These are phyloP conservation scores for Syzygium grande DNA, from an alignment of 345 rosid species.

Conservation along the genomic window DNA sequence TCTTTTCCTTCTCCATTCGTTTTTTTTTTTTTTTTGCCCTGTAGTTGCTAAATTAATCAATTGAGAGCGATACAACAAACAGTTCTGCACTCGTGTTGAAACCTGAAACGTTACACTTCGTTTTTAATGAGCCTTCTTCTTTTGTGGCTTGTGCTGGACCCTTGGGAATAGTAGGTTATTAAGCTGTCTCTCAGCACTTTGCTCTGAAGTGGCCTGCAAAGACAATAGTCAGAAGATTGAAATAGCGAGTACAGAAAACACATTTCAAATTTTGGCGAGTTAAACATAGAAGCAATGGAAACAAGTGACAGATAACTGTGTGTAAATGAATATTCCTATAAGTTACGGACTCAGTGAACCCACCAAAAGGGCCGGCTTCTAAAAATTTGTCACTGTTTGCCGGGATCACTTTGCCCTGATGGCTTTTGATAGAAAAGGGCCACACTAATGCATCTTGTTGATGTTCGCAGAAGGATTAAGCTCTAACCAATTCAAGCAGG, in stretches of 20 bases:
- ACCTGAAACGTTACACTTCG: constrained; percentile 9
- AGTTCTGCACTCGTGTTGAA: constrained; percentile 1
- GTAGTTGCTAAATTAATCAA: not conserved
- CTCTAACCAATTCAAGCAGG: not conserved
- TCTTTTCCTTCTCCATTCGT: not conserved
- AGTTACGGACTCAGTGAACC: not conserved
- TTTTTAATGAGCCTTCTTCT: constrained; percentile 37
- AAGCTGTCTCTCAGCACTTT: constrained; percentile 68
- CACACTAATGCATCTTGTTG: not conserved
- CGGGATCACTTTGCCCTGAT: not conserved
- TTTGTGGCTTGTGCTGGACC: constrained; percentile 16
- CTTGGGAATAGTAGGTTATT: constrained; percentile 62
- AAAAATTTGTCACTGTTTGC: not conserved
- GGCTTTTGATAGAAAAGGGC: not conserved
- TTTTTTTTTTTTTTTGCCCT: not conserved
- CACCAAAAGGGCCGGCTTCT: not conserved
- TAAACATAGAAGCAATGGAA: not conserved
- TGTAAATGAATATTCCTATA: not conserved
- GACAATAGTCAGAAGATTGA: not conserved
- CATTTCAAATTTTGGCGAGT: not conserved
- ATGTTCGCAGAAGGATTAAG: not conserved
- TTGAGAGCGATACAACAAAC: constrained; percentile 1
- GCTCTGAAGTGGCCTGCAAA: constrained; percentile 76
- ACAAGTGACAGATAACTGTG: not conserved
- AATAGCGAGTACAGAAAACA: not conserved